phyloP scores from a whole-genome alignment of 2,329 filamentous ascomycete species.

The Verticillium nonalfalfae region DNA sequence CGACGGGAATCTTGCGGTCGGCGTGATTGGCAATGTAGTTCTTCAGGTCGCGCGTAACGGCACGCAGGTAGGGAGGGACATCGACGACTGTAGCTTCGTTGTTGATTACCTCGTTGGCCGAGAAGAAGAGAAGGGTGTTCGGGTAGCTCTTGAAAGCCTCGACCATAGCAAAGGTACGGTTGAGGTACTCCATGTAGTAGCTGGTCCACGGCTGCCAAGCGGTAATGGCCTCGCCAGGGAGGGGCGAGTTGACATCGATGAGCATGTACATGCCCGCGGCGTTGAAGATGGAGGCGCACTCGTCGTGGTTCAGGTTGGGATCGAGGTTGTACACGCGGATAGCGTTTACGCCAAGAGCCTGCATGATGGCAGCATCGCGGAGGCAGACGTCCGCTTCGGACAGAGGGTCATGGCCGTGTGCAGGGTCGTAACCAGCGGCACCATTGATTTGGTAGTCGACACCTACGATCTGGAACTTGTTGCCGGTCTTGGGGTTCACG shows the following conservation, averaged over 20 bases:
- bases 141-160: slow-evolving; percentile 62
- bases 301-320: slow-evolving; percentile 59
- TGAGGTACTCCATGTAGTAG: slow-evolving; percentile 55
- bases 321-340: slow-evolving; percentile 66
- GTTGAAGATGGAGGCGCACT: slow-evolving; percentile 63
- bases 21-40: slow-evolving; percentile 70
- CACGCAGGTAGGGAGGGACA: slow-evolving; percentile 66
- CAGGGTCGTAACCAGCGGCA: slow-evolving; percentile 53
- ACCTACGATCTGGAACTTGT: slow-evolving; percentile 60
- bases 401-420: slow-evolving; percentile 49
- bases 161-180: slow-evolving; percentile 60
- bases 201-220: slow-evolving; percentile 49
- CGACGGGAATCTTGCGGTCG: slow-evolving; percentile 65
- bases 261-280: slow-evolving; percentile 64
- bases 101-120: slow-evolving; percentile 76
- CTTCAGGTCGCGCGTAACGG: slow-evolving; percentile 74
- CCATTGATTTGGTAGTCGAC: slow-evolving; percentile 66
- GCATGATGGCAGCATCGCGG: slow-evolving; percentile 60
- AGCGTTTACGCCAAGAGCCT: slow-evolving; percentile 58
- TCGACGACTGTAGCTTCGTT: slow-evolving; percentile 51
- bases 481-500: slow-evolving; percentile 50
- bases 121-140: slow-evolving; percentile 75
- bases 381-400: slow-evolving; percentile 52
- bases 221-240: slow-evolving; percentile 50
- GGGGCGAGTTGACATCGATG: slow-evolving; percentile 62